Percentiles rank a stretch among this genome's conserved stretches.
These are phyloP conservation scores for Crepidotus variabilis DNA, from an alignment of 768 basidiomycete genomes.

Conservation along the genomic window DNA sequence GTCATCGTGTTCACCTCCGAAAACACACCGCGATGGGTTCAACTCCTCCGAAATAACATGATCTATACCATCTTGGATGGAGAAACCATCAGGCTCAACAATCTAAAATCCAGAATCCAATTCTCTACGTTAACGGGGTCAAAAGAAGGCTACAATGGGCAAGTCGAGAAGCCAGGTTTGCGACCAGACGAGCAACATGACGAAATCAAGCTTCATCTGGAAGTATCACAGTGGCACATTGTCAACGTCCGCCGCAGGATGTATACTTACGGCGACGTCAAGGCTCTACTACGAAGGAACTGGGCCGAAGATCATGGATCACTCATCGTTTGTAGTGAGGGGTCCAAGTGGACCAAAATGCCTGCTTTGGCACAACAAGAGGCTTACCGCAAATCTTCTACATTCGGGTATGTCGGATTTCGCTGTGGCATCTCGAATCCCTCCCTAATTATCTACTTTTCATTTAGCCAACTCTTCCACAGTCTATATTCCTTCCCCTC, in stretches of 20 bases:
- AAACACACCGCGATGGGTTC: conserved; percentile 33
- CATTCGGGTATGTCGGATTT: conserved; percentile 5
- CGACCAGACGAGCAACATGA: conserved; percentile 17
- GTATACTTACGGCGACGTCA: conserved; percentile 35
- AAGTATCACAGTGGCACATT: conserved; percentile 32
- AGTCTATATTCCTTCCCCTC: conserved; percentile 24
- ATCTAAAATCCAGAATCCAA: conserved; percentile 30
- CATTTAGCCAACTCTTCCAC: conserved; percentile 14
- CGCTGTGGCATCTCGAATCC: background rate
- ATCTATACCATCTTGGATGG: conserved; percentile 35
- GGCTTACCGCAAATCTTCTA: conserved; percentile 1
- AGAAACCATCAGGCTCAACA: conserved; percentile 34
- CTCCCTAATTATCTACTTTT: background rate
- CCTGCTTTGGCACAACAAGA: conserved; percentile 16
- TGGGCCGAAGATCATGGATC: conserved; percentile 33
- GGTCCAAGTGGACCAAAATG: conserved; percentile 33
- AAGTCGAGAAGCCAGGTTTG: conserved; percentile 9
- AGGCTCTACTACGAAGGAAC: conserved; percentile 34
- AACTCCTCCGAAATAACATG: conserved; percentile 31
- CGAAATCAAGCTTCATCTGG: conserved; percentile 28
- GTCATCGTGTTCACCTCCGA: conserved; percentile 29
- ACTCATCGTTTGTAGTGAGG: conserved; percentile 35
- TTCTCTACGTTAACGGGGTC: conserved; percentile 19
- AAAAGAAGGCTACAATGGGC: conserved; percentile 5
- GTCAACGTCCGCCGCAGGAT: conserved; percentile 27